Conservation (phyloP, 2,329 filamentous ascomycete species). For the Cladosporium oxysporum region DNA sequence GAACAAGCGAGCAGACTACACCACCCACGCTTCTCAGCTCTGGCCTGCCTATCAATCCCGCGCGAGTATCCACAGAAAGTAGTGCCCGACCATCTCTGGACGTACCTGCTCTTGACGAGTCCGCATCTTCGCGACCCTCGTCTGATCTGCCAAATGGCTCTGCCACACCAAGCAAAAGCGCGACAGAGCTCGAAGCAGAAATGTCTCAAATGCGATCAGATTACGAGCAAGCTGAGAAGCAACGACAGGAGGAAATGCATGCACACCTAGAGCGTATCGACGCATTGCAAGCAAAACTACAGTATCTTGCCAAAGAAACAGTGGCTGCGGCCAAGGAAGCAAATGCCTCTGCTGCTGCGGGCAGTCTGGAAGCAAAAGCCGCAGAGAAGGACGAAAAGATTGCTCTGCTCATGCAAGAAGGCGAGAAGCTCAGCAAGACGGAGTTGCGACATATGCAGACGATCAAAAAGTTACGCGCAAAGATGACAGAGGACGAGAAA, state of each 20-base stretch:
- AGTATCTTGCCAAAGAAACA: constrained; percentile 80
- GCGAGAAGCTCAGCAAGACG: constrained; percentile 79
- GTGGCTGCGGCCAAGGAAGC: constrained; percentile 72
- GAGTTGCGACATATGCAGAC: constrained; percentile 82
- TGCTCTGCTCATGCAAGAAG: constrained; percentile 86
- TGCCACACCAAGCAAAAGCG: constrained; percentile 19
- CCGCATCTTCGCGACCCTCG: constrained; percentile 30
- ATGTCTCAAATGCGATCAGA: constrained; percentile 53
- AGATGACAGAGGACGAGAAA: constrained; percentile 55
- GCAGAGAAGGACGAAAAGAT: constrained; percentile 91
- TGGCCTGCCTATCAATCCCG: constrained; percentile 39
- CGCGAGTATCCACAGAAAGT: constrained; percentile 34
- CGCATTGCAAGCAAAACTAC: constrained; percentile 84
- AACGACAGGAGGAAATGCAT: constrained; percentile 79
- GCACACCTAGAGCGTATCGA: constrained; percentile 87
- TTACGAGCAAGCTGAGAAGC: constrained; percentile 53
- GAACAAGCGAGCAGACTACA: background rate
- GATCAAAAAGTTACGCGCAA: constrained; percentile 73
- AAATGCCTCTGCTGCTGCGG: constrained; percentile 61
- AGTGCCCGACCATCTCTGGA: constrained; percentile 29
- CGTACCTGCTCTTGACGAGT: constrained; percentile 25
- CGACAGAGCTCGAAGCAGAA: constrained; percentile 45
- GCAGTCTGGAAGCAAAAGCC: constrained; percentile 73
- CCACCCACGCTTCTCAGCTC: constrained; percentile 32
- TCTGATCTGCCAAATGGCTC: constrained; percentile 28